Evolutionary conservation across 106 monocot genomes (phyloP).

Genomic region (Acorus calamus): DNA sequence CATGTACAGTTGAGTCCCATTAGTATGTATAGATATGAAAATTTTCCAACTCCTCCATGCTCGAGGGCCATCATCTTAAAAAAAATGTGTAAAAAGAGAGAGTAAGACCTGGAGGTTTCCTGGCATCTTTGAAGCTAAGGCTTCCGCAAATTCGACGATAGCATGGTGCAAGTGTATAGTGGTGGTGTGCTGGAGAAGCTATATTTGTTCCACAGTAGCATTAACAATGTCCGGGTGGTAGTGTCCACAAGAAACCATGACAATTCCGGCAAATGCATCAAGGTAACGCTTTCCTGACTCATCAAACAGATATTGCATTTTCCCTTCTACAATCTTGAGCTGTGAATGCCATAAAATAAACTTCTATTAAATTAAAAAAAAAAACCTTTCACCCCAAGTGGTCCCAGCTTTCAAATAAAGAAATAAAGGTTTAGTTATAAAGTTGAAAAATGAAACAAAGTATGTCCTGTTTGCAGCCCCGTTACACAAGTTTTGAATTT

Average conservation of each 20-base stretch:
- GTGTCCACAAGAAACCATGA: neutral
- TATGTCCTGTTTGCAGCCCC: too few relatives aligned
- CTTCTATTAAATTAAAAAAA: too few relatives aligned
- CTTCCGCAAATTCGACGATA: neutral
- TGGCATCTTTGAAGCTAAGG: neutral
- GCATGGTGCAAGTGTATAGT: neutral
- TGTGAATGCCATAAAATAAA: slow-evolving; percentile 7
- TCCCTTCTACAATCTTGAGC: slow-evolving; percentile 58
- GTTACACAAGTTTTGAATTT: too few relatives aligned
- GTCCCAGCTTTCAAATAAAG: too few relatives aligned
- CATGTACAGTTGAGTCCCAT: too few relatives aligned
- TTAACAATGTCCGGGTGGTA: neutral
- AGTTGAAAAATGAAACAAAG: too few relatives aligned
- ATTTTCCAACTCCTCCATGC: too few relatives aligned
- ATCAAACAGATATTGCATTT: neutral
- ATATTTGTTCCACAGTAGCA: neutral
- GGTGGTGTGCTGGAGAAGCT: neutral
- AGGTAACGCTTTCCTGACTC: neutral
- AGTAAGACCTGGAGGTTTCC: neutral
- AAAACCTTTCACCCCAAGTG: too few relatives aligned
- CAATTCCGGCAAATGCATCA: neutral
- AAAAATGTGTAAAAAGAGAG: neutral
- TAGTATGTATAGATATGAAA: too few relatives aligned
- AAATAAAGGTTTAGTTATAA: too few relatives aligned
- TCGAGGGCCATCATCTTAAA: too few relatives aligned